Conservation (phyloP, 306 rosid species). For the Corylus americana region DNA sequence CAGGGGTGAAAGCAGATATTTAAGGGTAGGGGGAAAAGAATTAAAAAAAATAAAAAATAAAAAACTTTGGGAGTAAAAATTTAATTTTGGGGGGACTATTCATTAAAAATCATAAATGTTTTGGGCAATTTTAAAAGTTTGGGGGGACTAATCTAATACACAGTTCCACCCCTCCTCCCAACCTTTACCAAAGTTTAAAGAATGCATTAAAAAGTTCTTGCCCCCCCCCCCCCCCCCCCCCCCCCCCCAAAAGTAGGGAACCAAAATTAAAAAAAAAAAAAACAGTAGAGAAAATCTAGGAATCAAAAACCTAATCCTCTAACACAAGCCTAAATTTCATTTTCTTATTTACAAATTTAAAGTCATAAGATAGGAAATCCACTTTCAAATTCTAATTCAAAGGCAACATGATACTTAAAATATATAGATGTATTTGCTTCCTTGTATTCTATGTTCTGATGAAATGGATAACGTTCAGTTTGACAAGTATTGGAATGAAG, state of each 20-base stretch:
- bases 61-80: too few species aligned
- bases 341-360: not conserved
- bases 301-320: not conserved
- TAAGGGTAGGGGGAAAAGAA: too few species aligned
- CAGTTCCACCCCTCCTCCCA: too few species aligned
- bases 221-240: not conserved
- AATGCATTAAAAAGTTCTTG: not conserved
- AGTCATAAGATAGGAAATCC: not conserved
- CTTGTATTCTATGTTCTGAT: not conserved
- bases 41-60: too few species aligned
- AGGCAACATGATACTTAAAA: not conserved
- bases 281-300: not conserved
- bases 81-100: too few species aligned
- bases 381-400: too few species aligned
- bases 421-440: not conserved
- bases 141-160: too few species aligned
- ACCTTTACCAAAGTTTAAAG: not conserved
- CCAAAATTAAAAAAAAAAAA: not conserved
- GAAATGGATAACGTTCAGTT: not conserved
- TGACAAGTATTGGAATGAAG: not conserved
- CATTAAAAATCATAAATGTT: too few species aligned
- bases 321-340: not conserved
- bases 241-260: too few species aligned
- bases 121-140: too few species aligned
- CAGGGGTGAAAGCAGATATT: too few species aligned